Percentiles rank a stretch among this genome's conserved stretches.
These are phyloP conservation scores for Ophiostoma sp. DNA, from an alignment of 2,329 filamentous ascomycete species.

Conservation along the genomic window DNA sequence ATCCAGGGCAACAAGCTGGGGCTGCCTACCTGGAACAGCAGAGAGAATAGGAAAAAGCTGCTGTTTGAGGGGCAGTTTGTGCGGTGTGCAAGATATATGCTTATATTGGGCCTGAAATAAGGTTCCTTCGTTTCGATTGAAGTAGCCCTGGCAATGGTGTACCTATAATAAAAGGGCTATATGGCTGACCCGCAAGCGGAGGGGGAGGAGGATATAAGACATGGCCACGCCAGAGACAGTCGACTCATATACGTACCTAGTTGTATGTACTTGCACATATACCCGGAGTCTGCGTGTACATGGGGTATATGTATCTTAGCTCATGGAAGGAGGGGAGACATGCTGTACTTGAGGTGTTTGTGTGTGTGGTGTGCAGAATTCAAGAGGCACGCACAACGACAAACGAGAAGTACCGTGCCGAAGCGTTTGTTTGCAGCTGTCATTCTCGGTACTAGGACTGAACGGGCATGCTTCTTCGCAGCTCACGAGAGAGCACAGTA, in stretches of 20 bases:
- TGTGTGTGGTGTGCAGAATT: not conserved
- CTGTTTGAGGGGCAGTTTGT: constrained; percentile 19
- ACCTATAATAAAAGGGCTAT: constrained; percentile 23
- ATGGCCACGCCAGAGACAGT: not conserved
- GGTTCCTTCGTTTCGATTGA: constrained; percentile 22
- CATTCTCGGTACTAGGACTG: constrained; percentile 23
- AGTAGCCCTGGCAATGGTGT: constrained; percentile 18
- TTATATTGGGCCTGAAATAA: constrained; percentile 23
- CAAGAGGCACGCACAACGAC: constrained; percentile 7
- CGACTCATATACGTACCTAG: not conserved
- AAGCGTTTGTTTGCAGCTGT: constrained; percentile 22
- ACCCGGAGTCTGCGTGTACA: not conserved
- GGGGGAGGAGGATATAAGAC: constrained; percentile 17
- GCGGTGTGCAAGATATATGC: constrained; percentile 16
- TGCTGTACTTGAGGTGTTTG: not conserved
- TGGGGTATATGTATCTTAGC: constrained; percentile 1
- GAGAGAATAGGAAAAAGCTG: not conserved
- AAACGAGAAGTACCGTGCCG: constrained; percentile 17
- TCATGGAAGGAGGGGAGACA: too few relatives aligned
- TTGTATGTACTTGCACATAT: not conserved
- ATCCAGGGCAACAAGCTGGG: not conserved
- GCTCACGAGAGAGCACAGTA: not conserved
- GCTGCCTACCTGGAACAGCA: not conserved
- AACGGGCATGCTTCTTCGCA: constrained; percentile 15
- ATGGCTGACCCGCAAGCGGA: constrained; percentile 15